Conservation (phyloP, 148 eudicot species). For the Persicaria maculosa region DNA sequence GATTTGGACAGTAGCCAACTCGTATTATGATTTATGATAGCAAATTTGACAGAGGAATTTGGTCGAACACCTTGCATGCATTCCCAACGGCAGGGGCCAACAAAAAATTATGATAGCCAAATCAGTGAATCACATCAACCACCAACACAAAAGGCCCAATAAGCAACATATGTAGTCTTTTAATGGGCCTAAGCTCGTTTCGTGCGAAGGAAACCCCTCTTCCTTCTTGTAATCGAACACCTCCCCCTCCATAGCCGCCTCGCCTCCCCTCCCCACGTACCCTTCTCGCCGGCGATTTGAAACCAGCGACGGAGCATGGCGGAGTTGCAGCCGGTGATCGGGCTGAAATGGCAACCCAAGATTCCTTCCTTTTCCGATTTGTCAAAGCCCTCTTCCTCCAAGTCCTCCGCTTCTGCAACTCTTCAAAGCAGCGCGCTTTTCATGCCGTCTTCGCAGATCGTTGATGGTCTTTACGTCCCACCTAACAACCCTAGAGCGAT, state of each 20-base stretch:
- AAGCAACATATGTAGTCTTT: no score
- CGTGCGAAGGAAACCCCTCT: no score
- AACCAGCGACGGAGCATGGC: conserved; percentile 18
- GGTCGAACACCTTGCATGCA: no score
- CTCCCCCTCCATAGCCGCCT: not conserved
- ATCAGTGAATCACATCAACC: no score
- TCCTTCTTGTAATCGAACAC: not conserved
- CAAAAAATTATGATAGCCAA: no score
- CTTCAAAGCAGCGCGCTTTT: conserved; percentile 19
- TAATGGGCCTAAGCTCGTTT: no score
- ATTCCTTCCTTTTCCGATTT: conserved; percentile 25
- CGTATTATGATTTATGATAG: no score
- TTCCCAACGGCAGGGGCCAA: no score
- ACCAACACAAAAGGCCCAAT: no score
- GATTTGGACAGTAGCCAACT: no score
- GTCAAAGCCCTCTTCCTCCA: conserved; percentile 15
- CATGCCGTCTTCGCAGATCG: conserved; percentile 54
- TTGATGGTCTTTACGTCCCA: conserved; percentile 78
- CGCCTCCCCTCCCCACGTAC: not conserved
- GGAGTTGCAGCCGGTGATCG: conserved; percentile 36
- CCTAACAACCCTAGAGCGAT: conserved; percentile 71
- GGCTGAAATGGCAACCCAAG: conserved; percentile 81
- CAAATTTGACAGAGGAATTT: no score
- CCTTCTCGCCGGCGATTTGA: not conserved
- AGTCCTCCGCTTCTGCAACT: conserved; percentile 11